phyloP scores from a whole-genome alignment of 257 asterid species.

The Penstemon newberryi region DNA sequence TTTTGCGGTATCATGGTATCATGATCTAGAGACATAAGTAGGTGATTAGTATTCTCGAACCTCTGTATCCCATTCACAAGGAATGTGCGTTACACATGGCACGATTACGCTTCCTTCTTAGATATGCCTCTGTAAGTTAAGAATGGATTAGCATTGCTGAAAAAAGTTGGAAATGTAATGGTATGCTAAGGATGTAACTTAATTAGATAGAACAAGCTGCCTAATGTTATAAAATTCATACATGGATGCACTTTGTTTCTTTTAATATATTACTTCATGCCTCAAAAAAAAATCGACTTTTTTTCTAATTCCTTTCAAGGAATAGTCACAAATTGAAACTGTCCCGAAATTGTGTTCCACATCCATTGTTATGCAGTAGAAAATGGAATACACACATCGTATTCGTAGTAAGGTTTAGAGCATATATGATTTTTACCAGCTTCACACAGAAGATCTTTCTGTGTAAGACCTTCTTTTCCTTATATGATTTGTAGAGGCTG shows the following conservation, averaged over 20 bases:
- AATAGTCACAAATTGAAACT: not conserved
- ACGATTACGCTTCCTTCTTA: slow-evolving; percentile 14
- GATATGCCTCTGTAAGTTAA: slow-evolving; percentile 1
- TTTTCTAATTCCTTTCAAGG: not conserved
- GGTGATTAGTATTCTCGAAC: slow-evolving; percentile 5
- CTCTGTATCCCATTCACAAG: not conserved
- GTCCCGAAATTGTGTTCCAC: not conserved
- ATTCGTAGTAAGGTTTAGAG: slow-evolving; percentile 1
- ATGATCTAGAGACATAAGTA: not conserved
- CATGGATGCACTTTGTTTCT: not conserved
- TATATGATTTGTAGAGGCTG: slow-evolving; percentile 9
- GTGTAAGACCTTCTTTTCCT: slow-evolving; percentile 4
- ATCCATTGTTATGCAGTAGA: not conserved
- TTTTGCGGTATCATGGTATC: slow-evolving; percentile 20
- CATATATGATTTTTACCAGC: not conserved
- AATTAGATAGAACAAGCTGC: not conserved
- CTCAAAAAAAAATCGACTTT: not conserved
- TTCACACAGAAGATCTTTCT: not conserved
- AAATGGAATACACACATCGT: not conserved
- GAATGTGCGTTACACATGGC: slow-evolving; percentile 9
- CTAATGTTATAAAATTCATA: not conserved
- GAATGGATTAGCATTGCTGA: not conserved
- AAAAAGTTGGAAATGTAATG: slow-evolving; percentile 8
- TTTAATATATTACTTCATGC: not conserved
- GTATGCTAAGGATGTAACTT: slow-evolving; percentile 8